Evolutionary conservation across 345 rosid genomes (phyloP).

Genomic region (Cochlearia excelsa): DNA sequence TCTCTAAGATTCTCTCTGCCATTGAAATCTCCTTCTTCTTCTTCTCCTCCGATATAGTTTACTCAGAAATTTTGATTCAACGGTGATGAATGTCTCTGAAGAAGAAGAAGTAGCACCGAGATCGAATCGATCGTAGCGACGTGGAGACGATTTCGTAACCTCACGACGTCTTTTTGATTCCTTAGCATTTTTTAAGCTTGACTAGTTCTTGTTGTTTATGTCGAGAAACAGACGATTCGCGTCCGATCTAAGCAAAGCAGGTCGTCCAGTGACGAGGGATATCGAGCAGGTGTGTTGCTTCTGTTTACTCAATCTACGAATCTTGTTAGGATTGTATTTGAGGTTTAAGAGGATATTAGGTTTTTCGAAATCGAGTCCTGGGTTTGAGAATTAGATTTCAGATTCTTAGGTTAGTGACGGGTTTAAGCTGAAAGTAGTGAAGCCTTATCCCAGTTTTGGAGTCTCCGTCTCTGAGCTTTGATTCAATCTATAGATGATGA

Average conservation of each 20-base stretch:
- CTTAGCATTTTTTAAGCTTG: slow-evolving; percentile 8
- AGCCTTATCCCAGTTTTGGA: slow-evolving; percentile 1
- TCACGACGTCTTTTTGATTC: slow-evolving; percentile 7
- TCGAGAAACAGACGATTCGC: slow-evolving; percentile 73
- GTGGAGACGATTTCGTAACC: slow-evolving; percentile 17
- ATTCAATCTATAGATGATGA: background rate
- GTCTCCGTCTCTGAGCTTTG: background rate
- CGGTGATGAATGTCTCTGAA: too few relatives aligned
- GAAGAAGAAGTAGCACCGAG: background rate
- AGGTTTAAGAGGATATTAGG: background rate
- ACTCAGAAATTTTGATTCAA: too few relatives aligned
- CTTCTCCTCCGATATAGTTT: too few relatives aligned
- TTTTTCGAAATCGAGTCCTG: background rate
- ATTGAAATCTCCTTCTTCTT: too few relatives aligned
- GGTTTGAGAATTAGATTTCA: background rate
- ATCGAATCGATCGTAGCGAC: slow-evolving; percentile 26
- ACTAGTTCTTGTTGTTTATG: slow-evolving; percentile 24
- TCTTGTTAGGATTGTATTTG: background rate
- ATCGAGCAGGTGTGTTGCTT: slow-evolving; percentile 69
- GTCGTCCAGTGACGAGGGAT: slow-evolving; percentile 71
- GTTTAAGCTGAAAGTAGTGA: background rate
- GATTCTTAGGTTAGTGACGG: background rate
- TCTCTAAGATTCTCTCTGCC: too few relatives aligned
- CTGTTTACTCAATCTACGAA: background rate
- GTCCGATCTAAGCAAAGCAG: slow-evolving; percentile 83